These are phyloP conservation scores for Prunus campanulata DNA, from an alignment of 306 rosid genomes.

Conservation along the genomic window DNA sequence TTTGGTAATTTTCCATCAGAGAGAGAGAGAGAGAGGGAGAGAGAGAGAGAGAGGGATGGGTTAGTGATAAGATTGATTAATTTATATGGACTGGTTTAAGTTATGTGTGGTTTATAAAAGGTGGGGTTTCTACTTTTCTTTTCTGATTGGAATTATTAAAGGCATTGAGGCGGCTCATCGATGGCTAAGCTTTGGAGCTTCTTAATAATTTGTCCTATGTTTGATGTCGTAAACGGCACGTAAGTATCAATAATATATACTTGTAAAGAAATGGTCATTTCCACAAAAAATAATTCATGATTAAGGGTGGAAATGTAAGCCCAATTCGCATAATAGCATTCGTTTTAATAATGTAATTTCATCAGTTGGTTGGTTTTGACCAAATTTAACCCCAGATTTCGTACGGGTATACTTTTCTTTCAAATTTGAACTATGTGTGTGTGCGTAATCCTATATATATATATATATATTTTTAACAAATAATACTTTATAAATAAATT, in stretches of 20 bases:
- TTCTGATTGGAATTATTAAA: background rate
- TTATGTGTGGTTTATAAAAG: background rate
- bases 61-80: background rate
- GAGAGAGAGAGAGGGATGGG: background rate
- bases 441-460: background rate
- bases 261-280: slow-evolving; percentile 3
- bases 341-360: background rate
- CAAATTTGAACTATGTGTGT: background rate
- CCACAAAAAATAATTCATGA: background rate
- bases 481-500: background rate
- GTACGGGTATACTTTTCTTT: slow-evolving; percentile 27
- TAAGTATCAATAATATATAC: slow-evolving; percentile 14
- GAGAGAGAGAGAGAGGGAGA: background rate
- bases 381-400: slow-evolving; percentile 11
- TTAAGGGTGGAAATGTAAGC: slow-evolving; percentile 2
- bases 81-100: background rate
- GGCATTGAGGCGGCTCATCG: slow-evolving; percentile 28
- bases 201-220: background rate
- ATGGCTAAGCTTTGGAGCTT: background rate
- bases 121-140: background rate
- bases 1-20: slow-evolving; percentile 23
- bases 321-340: background rate
- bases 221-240: slow-evolving; percentile 43
- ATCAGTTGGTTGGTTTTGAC: slow-evolving; percentile 25
- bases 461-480: background rate